These are phyloP conservation scores for Aspergillus aculeatus DNA, from an alignment of 2,329 filamentous ascomycete genomes.

Conservation along the genomic window DNA sequence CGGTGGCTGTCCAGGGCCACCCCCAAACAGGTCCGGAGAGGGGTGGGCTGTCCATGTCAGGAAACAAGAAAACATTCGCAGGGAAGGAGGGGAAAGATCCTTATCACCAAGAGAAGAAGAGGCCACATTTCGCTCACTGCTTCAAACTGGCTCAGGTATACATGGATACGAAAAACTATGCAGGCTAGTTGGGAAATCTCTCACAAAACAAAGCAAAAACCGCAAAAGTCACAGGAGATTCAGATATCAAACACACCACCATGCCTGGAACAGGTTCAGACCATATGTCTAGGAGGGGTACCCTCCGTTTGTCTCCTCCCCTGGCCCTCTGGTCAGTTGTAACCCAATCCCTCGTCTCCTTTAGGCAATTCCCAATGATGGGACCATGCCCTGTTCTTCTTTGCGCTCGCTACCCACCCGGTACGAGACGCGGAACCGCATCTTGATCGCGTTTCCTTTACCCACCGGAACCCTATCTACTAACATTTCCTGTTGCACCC, in stretches of 20 bases:
- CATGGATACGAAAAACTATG: not conserved
- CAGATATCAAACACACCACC: not conserved
- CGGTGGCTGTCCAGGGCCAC: not conserved
- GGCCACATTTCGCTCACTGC: not conserved
- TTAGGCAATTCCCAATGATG: conserved; percentile 71
- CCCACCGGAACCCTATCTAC: conserved; percentile 71
- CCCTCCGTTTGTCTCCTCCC: not conserved
- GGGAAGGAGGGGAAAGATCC: not conserved
- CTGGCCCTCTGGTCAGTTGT: not conserved
- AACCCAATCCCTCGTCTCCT: not conserved
- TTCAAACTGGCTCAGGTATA: not conserved
- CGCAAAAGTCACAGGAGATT: not conserved
- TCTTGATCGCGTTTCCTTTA: conserved; percentile 77
- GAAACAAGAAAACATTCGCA: not conserved
- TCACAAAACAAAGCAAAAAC: not conserved
- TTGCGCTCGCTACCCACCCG: conserved; percentile 61
- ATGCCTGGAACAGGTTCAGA: not conserved
- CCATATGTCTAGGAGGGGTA: not conserved
- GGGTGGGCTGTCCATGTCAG: not conserved
- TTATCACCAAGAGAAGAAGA: not conserved
- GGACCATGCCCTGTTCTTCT: conserved; percentile 82
- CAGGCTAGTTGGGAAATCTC: conserved; percentile 1
- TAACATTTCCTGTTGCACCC: conserved; percentile 78
- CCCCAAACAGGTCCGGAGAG: not conserved
- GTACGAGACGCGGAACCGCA: conserved; percentile 87